These are phyloP conservation scores for Lyophyllum decastes DNA, from an alignment of 768 basidiomycete genomes.

Conservation along the genomic window DNA sequence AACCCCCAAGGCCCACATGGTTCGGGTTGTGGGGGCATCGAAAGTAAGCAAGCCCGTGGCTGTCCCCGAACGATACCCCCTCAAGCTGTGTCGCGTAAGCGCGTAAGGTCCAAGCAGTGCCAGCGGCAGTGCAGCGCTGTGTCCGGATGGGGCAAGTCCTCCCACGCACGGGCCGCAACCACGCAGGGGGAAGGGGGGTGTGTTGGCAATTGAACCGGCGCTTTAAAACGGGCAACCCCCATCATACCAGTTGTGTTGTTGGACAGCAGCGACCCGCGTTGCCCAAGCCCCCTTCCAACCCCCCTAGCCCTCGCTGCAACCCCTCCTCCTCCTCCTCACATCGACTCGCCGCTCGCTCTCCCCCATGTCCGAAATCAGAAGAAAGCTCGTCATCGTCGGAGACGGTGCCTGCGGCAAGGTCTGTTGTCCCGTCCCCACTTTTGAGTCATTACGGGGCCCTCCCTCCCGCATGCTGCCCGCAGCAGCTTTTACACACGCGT, in stretches of 20 bases:
- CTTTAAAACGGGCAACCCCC: constrained; percentile 19
- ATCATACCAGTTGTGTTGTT: constrained; percentile 12
- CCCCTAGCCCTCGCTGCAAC: neutral
- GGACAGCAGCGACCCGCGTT: constrained; percentile 17
- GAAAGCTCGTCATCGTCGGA: constrained; percentile 98
- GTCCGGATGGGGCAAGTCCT: neutral
- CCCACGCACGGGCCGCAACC: constrained; percentile 25
- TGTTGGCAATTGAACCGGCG: constrained; percentile 23
- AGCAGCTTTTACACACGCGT: too few relatives aligned
- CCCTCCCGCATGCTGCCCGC: neutral
- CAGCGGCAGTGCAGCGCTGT: neutral
- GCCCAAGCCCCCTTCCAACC: constrained; percentile 7
- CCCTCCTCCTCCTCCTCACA: neutral
- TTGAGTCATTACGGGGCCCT: neutral
- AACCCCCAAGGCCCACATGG: too few relatives aligned
- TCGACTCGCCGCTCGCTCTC: neutral
- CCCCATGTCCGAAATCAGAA: constrained; percentile 93
- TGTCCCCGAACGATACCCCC: too few relatives aligned
- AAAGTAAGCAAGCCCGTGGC: too few relatives aligned
- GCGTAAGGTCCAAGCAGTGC: neutral
- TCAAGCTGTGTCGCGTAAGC: too few relatives aligned
- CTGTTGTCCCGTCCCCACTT: constrained; percentile 11
- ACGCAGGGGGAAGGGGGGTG: neutral
- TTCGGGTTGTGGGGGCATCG: too few relatives aligned
- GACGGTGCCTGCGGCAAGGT: constrained; percentile 98